A percentile compares a stretch with the other conserved stretches of the same genome.
phyloP scores from a whole-genome alignment of 2,329 filamentous ascomycete genomes.

The Cladorrhinum sp. region DNA sequence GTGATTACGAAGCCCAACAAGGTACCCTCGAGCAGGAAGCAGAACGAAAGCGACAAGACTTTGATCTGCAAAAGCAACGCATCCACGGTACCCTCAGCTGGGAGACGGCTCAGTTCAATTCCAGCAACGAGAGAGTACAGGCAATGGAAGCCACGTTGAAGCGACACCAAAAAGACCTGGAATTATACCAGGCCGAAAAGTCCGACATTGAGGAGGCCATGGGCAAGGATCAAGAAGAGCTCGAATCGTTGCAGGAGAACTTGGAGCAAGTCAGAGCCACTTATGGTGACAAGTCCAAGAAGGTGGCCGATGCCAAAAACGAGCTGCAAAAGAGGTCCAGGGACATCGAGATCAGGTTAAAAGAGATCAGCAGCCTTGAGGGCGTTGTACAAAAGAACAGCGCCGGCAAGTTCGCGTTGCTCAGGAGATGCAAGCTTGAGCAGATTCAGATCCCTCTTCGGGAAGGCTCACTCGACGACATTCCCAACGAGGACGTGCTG shows the following conservation, averaged over 20 bases:
- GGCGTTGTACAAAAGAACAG: constrained; percentile 82
- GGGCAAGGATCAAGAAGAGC: constrained; percentile 68
- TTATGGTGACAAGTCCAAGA: constrained; percentile 58
- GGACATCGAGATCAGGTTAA: constrained; percentile 71
- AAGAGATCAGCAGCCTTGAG: constrained; percentile 75
- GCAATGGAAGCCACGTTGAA: constrained; percentile 64
- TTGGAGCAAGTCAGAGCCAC: constrained; percentile 62
- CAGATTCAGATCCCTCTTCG: constrained; percentile 82
- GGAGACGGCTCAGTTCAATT: constrained; percentile 51
- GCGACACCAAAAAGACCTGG: constrained; percentile 66
- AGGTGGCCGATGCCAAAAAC: constrained; percentile 72
- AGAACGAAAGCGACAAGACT: constrained; percentile 80
- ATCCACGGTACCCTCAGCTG: constrained; percentile 61
- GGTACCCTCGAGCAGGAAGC: constrained; percentile 89
- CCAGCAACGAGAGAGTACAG: constrained; percentile 66
- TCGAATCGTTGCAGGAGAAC: constrained; percentile 71
- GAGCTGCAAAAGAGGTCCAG: constrained; percentile 83
- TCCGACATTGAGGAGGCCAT: constrained; percentile 70
- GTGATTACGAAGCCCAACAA: constrained; percentile 90
- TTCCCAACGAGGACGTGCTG: constrained; percentile 83
- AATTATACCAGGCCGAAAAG: constrained; percentile 69
- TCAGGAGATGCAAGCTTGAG: constrained; percentile 89
- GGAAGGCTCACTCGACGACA: constrained; percentile 72
- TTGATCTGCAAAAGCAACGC: constrained; percentile 77
- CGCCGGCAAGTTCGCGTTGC: constrained; percentile 75